phyloP scores from a whole-genome alignment of 2,329 filamentous ascomycete genomes.

The Canariomyces notabilis region DNA sequence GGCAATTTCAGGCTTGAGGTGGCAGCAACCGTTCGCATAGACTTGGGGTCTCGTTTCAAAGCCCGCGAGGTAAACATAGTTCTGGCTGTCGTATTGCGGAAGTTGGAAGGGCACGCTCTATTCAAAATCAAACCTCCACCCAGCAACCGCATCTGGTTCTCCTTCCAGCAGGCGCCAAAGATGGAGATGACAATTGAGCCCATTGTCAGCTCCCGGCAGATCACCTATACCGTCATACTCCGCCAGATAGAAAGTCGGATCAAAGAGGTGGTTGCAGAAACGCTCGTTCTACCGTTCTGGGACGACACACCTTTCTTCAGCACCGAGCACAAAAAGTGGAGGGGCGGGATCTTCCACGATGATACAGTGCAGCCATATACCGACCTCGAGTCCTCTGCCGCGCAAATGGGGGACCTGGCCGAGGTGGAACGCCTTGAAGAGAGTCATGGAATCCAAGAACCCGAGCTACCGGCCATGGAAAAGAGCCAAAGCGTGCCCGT shows the following conservation, averaged over 20 bases:
- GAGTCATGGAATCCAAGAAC: conserved; percentile 31
- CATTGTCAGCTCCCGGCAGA: conserved; percentile 89
- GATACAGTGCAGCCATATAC: conserved; percentile 38
- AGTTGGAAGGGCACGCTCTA: conserved; percentile 77
- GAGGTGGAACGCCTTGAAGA: conserved; percentile 44
- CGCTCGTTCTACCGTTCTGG: conserved; percentile 88
- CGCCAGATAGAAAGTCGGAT: conserved; percentile 93
- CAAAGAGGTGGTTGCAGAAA: conserved; percentile 89
- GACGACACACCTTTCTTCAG: conserved; percentile 90
- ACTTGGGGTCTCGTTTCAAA: conserved; percentile 84
- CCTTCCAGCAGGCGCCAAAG: conserved; percentile 89
- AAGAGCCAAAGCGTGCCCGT: conserved; percentile 50
- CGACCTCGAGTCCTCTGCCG: conserved; percentile 35
- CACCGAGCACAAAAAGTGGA: conserved; percentile 69
- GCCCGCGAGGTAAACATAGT: conserved; percentile 83
- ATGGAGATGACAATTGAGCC: conserved; percentile 94
- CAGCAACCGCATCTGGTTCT: conserved; percentile 93
- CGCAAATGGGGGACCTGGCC: conserved; percentile 44
- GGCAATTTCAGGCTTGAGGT: conserved; percentile 88
- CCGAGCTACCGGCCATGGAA: conserved; percentile 45
- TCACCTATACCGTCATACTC: conserved; percentile 88
- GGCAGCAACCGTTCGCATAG: conserved; percentile 86
- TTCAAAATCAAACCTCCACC: conserved; percentile 90
- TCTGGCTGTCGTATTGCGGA: conserved; percentile 78
- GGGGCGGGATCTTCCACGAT: conserved; percentile 76